Evolutionary conservation across 768 basidiomycete species (phyloP).

Genomic region (Suillus clintonianus): DNA sequence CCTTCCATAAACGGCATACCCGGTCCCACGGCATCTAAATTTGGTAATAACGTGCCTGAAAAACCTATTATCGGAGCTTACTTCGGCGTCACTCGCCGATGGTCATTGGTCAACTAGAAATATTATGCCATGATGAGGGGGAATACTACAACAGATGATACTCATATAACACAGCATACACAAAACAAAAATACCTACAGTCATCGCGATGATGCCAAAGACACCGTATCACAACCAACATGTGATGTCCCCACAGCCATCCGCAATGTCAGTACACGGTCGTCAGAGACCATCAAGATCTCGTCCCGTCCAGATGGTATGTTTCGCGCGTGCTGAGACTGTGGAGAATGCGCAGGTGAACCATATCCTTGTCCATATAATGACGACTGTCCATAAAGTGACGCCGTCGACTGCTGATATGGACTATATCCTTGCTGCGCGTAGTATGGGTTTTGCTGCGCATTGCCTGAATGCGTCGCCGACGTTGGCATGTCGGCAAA

Average conservation of each 20-base stretch:
- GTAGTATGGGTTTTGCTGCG: conserved; percentile 38
- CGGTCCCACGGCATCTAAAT: neutral
- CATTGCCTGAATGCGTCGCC: conserved; percentile 58
- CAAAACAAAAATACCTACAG: conserved; percentile 11
- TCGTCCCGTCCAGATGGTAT: conserved; percentile 71
- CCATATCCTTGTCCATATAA: conserved; percentile 33
- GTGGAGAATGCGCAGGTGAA: conserved; percentile 25
- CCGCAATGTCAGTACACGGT: conserved; percentile 74
- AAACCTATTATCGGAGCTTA: neutral
- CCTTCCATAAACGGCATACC: neutral
- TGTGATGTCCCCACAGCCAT: conserved; percentile 37
- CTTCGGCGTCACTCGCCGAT: neutral
- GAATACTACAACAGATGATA: conserved; percentile 11
- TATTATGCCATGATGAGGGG: conserved; percentile 25
- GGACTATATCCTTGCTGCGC: conserved; percentile 30
- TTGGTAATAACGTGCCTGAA: neutral
- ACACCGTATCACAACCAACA: conserved; percentile 10
- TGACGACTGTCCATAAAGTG: conserved; percentile 13
- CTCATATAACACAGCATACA: conserved; percentile 7
- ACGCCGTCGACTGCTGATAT: conserved; percentile 30
- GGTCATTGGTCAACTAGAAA: conserved; percentile 19
- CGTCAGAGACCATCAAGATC: conserved; percentile 89
- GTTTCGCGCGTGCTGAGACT: conserved; percentile 46
- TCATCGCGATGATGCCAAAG: conserved; percentile 19
- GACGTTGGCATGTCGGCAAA: conserved; percentile 95